phyloP scores from a whole-genome alignment of 2,329 filamentous ascomycete species.

The Sclerotinia spermophila region DNA sequence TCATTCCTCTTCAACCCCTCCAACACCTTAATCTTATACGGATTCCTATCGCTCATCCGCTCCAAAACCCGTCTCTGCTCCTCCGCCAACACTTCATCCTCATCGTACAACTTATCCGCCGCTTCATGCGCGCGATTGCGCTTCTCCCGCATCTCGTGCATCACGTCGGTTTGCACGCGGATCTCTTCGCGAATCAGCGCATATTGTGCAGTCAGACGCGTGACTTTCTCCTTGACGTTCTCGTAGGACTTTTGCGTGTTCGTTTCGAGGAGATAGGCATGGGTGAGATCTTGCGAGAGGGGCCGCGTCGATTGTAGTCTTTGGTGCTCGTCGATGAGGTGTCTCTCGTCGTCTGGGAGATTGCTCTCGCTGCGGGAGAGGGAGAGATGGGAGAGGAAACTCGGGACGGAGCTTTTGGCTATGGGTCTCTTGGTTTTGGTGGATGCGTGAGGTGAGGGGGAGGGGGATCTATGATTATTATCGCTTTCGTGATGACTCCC shows the following conservation, averaged over 20 bases:
- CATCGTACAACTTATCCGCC: not conserved
- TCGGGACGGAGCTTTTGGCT: not conserved
- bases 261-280: no score
- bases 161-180: no score
- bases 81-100: no score
- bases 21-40: not conserved
- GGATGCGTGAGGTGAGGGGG: not conserved
- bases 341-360: not conserved
- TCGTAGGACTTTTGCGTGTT: no score
- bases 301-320: no score
- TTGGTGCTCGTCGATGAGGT: not conserved
- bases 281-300: no score
- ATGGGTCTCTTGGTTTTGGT: not conserved
- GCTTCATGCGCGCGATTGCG: no score
- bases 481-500: not conserved
- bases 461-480: not conserved
- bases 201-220: no score
- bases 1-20: not conserved
- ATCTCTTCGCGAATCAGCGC: no score
- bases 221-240: no score
- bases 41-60: not conserved
- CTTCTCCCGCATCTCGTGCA: no score
- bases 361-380: not conserved
- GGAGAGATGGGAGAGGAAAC: not conserved
- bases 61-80: no score